phyloP scores from a whole-genome alignment of 1,284 basidiomycete species.

The Apiotrichum sp. region DNA sequence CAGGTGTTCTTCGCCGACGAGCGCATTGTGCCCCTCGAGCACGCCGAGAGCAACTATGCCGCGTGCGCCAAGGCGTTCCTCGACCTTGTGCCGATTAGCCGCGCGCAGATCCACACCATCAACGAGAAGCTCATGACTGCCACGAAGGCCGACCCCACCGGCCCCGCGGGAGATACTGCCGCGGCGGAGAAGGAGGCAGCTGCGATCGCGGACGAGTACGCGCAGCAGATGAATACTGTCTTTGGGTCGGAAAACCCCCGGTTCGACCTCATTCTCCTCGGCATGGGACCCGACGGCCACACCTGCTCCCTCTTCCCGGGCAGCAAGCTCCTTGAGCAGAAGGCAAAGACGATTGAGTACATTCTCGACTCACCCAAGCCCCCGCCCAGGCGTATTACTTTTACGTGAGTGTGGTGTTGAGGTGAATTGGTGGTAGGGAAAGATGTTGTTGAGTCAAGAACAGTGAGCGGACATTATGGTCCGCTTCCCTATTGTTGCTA shows the following conservation, averaged over 20 bases:
- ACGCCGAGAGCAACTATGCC: constrained; percentile 84
- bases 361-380: constrained; percentile 93
- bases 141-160: constrained; percentile 32
- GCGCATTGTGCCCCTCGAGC: constrained; percentile 83
- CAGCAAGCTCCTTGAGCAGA: constrained; percentile 76
- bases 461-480: too few species aligned
- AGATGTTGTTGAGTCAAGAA: too few species aligned
- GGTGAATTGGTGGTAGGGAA: too few species aligned
- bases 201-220: constrained; percentile 85
- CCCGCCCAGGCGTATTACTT: constrained; percentile 77
- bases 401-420: constrained; percentile 33
- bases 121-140: constrained; percentile 60
- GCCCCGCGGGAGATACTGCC: constrained; percentile 46
- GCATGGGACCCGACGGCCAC: constrained; percentile 93
- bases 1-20: constrained; percentile 96
- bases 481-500: too few species aligned
- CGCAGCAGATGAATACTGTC: constrained; percentile 81
- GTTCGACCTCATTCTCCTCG: constrained; percentile 90
- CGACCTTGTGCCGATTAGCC: constrained; percentile 68
- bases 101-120: constrained; percentile 76
- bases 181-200: constrained; percentile 58
- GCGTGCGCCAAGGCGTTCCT: constrained; percentile 73
- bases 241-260: constrained; percentile 86
- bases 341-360: constrained; percentile 89
- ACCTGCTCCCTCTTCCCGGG: constrained; percentile 94